Percentiles rank a stretch among this genome's conserved stretches.
These are phyloP conservation scores for Lentinula sp. DNA, from an alignment of 768 basidiomycete species.

Conservation along the genomic window DNA sequence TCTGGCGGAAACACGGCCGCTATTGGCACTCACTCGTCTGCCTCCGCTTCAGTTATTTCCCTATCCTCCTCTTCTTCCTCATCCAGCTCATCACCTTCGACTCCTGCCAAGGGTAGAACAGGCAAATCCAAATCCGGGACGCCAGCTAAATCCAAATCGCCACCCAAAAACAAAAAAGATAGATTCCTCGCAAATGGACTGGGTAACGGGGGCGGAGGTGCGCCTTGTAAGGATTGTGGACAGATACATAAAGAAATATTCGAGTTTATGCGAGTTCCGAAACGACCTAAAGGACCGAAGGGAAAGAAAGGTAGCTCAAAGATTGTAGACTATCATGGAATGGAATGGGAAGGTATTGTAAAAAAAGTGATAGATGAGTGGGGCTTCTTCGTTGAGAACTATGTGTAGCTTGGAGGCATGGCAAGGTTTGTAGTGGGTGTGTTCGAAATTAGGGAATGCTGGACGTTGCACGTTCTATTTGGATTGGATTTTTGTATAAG, in stretches of 20 bases:
- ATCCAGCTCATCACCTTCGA: neutral
- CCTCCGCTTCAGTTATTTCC: neutral
- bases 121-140: neutral
- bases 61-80: neutral
- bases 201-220: conserved; percentile 13
- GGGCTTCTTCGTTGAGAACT: conserved; percentile 57
- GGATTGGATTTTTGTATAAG: neutral
- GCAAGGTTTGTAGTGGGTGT: neutral
- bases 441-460: neutral
- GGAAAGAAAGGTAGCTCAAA: neutral
- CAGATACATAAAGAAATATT: conserved; percentile 75
- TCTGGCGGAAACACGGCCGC: neutral
- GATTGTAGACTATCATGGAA: conserved; percentile 36
- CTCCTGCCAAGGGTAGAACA: neutral
- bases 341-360: conserved; percentile 72
- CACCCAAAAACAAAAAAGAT: neutral
- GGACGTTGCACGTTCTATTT: neutral
- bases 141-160: neutral
- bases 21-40: neutral
- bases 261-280: conserved; percentile 50
- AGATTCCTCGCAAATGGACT: conserved; percentile 11
- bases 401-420: conserved; percentile 20
- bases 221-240: conserved; percentile 37
- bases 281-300: conserved; percentile 25
- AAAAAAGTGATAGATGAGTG: conserved; percentile 74